A percentile compares a stretch with the other conserved stretches of the same genome.
Conservation (phyloP, 2,329 filamentous ascomycete species). For the Diplodia intermedia region DNA sequence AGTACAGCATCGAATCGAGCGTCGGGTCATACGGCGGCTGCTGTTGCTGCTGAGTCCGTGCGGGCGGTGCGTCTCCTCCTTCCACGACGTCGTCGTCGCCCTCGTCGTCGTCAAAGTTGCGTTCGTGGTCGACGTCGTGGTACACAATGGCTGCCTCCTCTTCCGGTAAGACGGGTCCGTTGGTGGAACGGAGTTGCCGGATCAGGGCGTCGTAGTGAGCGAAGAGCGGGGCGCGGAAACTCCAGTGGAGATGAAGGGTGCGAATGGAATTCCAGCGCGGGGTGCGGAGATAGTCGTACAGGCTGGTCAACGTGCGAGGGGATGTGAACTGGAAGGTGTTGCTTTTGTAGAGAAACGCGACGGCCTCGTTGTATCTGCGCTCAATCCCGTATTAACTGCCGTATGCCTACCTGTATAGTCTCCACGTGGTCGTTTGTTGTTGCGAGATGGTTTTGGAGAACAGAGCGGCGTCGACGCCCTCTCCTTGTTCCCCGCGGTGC, state of each 20-base stretch:
- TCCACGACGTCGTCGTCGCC: background rate
- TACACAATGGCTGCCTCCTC: background rate
- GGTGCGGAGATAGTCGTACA: constrained; percentile 14
- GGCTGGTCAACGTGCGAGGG: constrained; percentile 16
- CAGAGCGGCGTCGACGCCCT: background rate
- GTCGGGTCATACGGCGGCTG: constrained; percentile 6
- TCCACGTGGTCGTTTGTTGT: background rate
- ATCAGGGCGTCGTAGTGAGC: constrained; percentile 20
- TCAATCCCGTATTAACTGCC: constrained; percentile 10
- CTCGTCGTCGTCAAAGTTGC: background rate
- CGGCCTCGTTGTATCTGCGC: constrained; percentile 31
- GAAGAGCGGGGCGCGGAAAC: constrained; percentile 26
- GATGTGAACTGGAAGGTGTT: constrained; percentile 32
- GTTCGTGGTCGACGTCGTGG: background rate
- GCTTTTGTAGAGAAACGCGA: constrained; percentile 27
- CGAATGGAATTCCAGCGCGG: constrained; percentile 27
- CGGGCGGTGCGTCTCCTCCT: background rate
- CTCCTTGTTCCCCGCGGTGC: background rate
- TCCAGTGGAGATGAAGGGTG: constrained; percentile 30
- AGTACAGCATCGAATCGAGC: constrained; percentile 23
- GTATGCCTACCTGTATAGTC: background rate
- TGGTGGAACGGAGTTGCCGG: background rate
- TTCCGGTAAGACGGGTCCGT: background rate
- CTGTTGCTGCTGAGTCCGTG: background rate
- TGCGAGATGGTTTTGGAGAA: background rate